Base-by-base conservation (phyloP, 441 rosid species). In the Pelargonium myrrhifolium region DNA sequence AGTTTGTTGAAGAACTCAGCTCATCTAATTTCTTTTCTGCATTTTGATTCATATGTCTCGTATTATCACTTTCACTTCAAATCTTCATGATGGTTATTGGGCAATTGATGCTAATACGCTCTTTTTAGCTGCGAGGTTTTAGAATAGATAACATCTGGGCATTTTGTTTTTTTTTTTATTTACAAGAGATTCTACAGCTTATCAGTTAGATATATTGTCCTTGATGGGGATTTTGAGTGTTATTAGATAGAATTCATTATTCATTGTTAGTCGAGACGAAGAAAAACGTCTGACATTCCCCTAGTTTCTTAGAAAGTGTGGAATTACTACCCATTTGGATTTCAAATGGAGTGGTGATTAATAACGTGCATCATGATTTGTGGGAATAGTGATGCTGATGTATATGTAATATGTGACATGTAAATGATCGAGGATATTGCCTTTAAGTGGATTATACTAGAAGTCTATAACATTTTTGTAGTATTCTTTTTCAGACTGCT, bases 1-100 rank as follows among this genome's bases (percentile, higher is more conserved):
- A 51, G 17, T 12, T 69, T 63, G 21, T 53, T 65, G 68, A 62
- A 53, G 28, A 43, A n/a, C 53, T 55, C 8, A 17, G 58, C 17
- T 15, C 18, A 4, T 15, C 21, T 51, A 6, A 51, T 51, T 51
- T 51, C 21, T 51, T 3, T 3, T 51, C 9, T 51, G 21, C 21
- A 4, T 12, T 3, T 4, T 4, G 8, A 2, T 51, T 51, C 9
- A 51, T 15, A 1, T 51, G 4, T 51, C 18, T 28, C 21, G 1
- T 15, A 15, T 51, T 15, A 51, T n/a, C n/a, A n/a, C n/a, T n/a
- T n/a, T 20, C 58, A 51, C 6, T 51, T 6, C 58, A n/a, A n/a
- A 51, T 20, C 56, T 49, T 14, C 15, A 51, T 18, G 7, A 4
- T n/a, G 58, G 8, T 15, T 15, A 51, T 15, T 51, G 21, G 5